These are phyloP conservation scores for Ceratocystiopsis minuta DNA, from an alignment of 2,329 filamentous ascomycete genomes.

Conservation along the genomic window DNA sequence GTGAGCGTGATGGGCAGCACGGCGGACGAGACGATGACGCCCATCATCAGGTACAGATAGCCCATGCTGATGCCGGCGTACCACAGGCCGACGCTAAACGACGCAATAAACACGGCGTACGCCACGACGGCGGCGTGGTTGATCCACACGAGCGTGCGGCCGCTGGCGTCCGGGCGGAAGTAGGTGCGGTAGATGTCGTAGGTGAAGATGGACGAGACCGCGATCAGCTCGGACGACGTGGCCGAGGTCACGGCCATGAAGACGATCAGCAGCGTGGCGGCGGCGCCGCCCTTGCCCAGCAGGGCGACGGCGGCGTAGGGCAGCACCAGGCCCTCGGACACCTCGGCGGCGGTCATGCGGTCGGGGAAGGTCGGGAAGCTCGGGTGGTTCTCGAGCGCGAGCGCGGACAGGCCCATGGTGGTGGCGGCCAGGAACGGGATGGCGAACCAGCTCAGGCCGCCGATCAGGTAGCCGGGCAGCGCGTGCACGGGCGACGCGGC, in stretches of 20 bases:
- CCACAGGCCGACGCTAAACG: conserved; percentile 56
- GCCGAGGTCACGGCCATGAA: conserved; percentile 86
- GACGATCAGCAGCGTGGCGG: conserved; percentile 59
- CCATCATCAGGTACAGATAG: conserved; percentile 62
- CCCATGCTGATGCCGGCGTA: conserved; percentile 71
- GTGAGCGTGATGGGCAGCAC: conserved; percentile 70
- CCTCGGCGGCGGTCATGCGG: conserved; percentile 55
- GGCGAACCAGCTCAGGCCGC: conserved; percentile 78
- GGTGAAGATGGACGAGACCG: conserved; percentile 73
- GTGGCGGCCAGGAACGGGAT: conserved; percentile 83
- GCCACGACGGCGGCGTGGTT: conserved; percentile 52
- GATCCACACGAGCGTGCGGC: conserved; percentile 62
- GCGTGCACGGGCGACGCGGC: conserved; percentile 72
- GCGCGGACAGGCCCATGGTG: conserved; percentile 67
- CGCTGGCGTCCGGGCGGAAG: conserved; percentile 59
- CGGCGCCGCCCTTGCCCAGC: conserved; percentile 64
- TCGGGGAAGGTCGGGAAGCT: conserved; percentile 55
- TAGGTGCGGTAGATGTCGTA: conserved; percentile 84
- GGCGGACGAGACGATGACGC: conserved; percentile 70
- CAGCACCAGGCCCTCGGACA: conserved; percentile 66
- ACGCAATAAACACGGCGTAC: conserved; percentile 62
- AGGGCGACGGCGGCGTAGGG: conserved; percentile 73
- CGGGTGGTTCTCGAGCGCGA: conserved; percentile 60
- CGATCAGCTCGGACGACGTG: conserved; percentile 67
- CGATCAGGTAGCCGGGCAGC: conserved; percentile 73